A percentile compares a stretch with the other conserved stretches of the same genome.
These are phyloP conservation scores for Aureobasidium lini DNA, from an alignment of 2,329 filamentous ascomycete species.

Conservation along the genomic window DNA sequence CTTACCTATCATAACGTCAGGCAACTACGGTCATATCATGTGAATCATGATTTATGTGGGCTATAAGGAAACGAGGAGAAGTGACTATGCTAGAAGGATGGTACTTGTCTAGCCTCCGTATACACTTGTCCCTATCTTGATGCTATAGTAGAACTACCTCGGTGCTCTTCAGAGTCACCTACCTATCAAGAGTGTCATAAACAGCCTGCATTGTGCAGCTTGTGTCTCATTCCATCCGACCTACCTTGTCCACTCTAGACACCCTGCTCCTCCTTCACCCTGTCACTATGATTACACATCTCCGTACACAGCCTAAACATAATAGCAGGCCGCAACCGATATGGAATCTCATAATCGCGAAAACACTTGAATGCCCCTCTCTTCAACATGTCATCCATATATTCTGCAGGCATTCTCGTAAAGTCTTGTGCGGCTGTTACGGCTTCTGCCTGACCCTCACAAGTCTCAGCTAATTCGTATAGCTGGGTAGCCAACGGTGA, in stretches of 20 bases:
- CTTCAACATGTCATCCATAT: slow-evolving; percentile 2
- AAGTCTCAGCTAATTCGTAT: neutral
- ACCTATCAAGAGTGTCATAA: no score
- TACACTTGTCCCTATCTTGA: no score
- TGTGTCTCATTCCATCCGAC: neutral
- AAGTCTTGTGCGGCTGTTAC: slow-evolving; percentile 1
- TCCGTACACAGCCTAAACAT: slow-evolving; percentile 12
- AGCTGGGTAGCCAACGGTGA: neutral
- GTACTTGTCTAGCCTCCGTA: no score
- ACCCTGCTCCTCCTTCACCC: neutral
- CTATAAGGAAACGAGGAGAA: no score
- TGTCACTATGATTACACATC: slow-evolving; percentile 9
- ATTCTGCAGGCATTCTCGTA: neutral
- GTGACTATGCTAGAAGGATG: no score
- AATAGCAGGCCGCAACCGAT: slow-evolving; percentile 10
- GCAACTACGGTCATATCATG: no score
- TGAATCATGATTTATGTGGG: no score
- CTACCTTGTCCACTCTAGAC: neutral
- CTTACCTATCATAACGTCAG: no score
- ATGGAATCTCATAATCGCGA: neutral
- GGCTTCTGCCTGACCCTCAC: neutral
- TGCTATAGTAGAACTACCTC: no score
- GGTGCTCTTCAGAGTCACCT: no score
- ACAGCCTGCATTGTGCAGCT: neutral
- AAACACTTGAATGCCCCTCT: neutral